These are phyloP conservation scores for Globisporangium iwayamae DNA, from an alignment of 352 stramenopile genomes.

Conservation along the genomic window DNA sequence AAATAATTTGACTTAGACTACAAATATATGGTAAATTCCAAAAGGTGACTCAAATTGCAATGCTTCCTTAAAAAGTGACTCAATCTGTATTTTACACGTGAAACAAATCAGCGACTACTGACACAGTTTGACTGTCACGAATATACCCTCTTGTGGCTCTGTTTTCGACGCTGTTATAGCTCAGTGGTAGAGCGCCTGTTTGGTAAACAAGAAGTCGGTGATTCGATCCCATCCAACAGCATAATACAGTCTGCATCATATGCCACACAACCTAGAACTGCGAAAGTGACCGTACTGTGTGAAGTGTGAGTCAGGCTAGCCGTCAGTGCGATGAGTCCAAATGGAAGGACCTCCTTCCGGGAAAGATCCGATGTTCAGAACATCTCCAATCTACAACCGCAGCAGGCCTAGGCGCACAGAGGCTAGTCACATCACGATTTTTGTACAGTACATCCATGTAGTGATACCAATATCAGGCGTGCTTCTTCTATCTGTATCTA, in stretches of 20 bases:
- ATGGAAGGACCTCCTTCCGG: conserved; percentile 1
- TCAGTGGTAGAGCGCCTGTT: neutral
- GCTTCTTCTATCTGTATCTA: neutral
- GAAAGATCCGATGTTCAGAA: neutral
- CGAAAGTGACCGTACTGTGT: conserved; percentile 4
- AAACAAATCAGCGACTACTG: neutral
- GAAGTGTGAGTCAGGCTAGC: conserved; percentile 2
- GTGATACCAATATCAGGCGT: too few species aligned
- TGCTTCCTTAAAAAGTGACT: too few species aligned
- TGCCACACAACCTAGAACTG: conserved; percentile 3
- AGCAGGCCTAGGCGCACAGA: neutral
- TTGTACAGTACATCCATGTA: too few species aligned
- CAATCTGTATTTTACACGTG: too few species aligned
- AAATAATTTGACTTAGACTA: too few species aligned
- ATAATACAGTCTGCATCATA: neutral
- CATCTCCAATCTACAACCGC: neutral
- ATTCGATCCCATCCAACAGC: conserved; percentile 1
- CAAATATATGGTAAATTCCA: too few species aligned
- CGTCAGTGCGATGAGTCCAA: conserved; percentile 4
- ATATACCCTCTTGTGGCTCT: neutral
- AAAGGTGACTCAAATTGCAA: too few species aligned
- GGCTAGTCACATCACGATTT: neutral
- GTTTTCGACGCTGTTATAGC: neutral
- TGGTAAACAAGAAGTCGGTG: neutral
- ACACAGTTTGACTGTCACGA: neutral